These are phyloP conservation scores for Rhodomyrtus tomentosa DNA, from an alignment of 345 rosid species.

Conservation along the genomic window DNA sequence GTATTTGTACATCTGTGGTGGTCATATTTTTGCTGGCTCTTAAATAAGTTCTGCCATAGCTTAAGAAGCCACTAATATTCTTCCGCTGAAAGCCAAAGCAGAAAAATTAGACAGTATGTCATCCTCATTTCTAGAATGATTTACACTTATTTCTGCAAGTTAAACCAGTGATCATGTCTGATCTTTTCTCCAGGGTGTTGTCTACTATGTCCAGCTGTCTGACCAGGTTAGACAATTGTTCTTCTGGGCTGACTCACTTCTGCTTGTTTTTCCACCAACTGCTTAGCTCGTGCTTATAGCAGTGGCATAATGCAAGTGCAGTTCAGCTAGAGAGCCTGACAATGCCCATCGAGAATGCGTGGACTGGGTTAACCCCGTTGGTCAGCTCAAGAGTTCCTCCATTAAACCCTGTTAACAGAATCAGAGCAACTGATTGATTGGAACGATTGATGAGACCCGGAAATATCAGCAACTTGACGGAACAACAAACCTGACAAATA, in stretches of 20 bases:
- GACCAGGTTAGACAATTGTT: neutral
- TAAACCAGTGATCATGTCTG: neutral
- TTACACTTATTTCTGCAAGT: neutral
- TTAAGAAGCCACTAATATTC: neutral
- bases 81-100: neutral
- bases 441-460: neutral
- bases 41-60: neutral
- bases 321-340: neutral
- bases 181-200: neutral
- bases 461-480: neutral
- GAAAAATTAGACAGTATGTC: neutral
- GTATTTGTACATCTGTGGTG: neutral
- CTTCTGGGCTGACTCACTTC: neutral
- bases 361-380: neutral
- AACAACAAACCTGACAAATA: slow-evolving; percentile 66
- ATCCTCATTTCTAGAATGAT: neutral
- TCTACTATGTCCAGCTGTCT: neutral
- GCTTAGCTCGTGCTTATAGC: neutral
- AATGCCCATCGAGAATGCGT: neutral
- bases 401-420: slow-evolving; percentile 61
- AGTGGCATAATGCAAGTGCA: neutral
- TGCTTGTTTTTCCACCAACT: neutral
- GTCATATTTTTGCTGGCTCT: neutral
- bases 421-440: neutral
- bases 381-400: slow-evolving; percentile 71